Evolutionary conservation across 352 stramenopile species (phyloP), one percentile per base, ranked within the genome.

Genomic region (Phytophthora agathidicida): DNA sequence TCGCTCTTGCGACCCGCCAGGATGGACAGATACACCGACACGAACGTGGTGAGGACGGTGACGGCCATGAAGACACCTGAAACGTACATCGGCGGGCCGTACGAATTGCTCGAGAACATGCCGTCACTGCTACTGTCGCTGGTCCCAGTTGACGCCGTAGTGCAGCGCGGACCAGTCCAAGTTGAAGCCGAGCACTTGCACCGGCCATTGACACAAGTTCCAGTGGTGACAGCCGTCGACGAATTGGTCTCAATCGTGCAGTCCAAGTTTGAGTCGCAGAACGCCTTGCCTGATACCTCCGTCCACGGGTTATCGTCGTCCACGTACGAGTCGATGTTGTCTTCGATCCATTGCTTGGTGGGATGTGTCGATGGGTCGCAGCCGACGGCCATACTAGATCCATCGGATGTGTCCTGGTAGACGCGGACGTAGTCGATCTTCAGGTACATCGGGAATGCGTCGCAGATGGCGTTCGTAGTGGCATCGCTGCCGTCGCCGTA

Each of bases 401-500:
- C 50, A 1, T 23, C 6, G 0, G 65, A 65, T n/a, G 39, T 55
- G 42, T 88, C 73, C 32, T 91, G 81, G 42, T 87, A 91, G 11
- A 89, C 19, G 1, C 81, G 81, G 24, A 91, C 82, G 74, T 89
- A 91, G 61, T 91, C 82, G 51, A 92, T 72, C 71, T 88, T 89
- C 36, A 93, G 16, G 30, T 82, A 77, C 74, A 91, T 82, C 0
- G 78, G 81, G 56, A 91, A 89, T 7, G 54, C 31, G 41, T 83
- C 74, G 38, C 81, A 91, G 31, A 91, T 86, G 4, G 50, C 54
- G 44, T 85, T 83, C 3, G 48, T 47, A 4, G 43, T 47, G 1
- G 55, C 11, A 20, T 82, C 63, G 2, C 30, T 65, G 1, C 71
- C 73, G 26, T 80, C 60, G 1, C 75, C 78, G 14, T 60, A 65